Evolutionary conservation across 495 filamentous ascomycete genomes (phyloP).

Genomic region (Parachaetomium inaequale): DNA sequence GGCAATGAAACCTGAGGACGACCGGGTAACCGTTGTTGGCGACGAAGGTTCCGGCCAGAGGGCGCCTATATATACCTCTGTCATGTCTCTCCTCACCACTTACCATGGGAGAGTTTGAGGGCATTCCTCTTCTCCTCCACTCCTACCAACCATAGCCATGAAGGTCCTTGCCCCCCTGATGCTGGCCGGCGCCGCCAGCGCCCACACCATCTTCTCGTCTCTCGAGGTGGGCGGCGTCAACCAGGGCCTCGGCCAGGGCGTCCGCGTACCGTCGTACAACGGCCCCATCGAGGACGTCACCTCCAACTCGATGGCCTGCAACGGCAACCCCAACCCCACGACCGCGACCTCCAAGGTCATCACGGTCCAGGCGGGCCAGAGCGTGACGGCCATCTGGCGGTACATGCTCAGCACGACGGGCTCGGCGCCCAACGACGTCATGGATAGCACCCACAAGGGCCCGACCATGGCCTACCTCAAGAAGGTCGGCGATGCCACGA

Average conservation of each 20-base stretch:
- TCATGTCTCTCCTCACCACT: neutral
- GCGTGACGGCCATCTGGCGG: slow-evolving; percentile 43
- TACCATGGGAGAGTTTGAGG: neutral
- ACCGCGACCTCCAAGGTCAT: slow-evolving; percentile 36
- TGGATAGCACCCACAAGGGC: slow-evolving; percentile 46
- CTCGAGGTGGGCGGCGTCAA: slow-evolving; percentile 32
- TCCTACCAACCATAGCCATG: slow-evolving; percentile 18
- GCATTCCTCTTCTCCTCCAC: neutral
- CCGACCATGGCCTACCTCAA: slow-evolving; percentile 50
- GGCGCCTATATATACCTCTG: neutral
- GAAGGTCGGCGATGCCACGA: slow-evolving; percentile 45
- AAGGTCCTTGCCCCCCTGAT: slow-evolving; percentile 29
- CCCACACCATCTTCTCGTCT: slow-evolving; percentile 34
- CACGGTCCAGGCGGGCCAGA: slow-evolving; percentile 31
- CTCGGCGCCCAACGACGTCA: slow-evolving; percentile 43
- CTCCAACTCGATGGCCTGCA: slow-evolving; percentile 50
- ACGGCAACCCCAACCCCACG: slow-evolving; percentile 54
- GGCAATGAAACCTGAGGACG: slow-evolving; percentile 5
- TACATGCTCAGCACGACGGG: slow-evolving; percentile 42
- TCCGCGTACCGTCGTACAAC: slow-evolving; percentile 33
- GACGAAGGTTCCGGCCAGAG: neutral
- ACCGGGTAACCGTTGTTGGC: neutral
- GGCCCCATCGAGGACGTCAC: slow-evolving; percentile 53
- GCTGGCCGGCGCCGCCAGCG: slow-evolving; percentile 28
- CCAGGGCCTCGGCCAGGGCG: slow-evolving; percentile 28